phyloP scores from a whole-genome alignment of 768 basidiomycete species.

The Boletus tomentosulus region DNA sequence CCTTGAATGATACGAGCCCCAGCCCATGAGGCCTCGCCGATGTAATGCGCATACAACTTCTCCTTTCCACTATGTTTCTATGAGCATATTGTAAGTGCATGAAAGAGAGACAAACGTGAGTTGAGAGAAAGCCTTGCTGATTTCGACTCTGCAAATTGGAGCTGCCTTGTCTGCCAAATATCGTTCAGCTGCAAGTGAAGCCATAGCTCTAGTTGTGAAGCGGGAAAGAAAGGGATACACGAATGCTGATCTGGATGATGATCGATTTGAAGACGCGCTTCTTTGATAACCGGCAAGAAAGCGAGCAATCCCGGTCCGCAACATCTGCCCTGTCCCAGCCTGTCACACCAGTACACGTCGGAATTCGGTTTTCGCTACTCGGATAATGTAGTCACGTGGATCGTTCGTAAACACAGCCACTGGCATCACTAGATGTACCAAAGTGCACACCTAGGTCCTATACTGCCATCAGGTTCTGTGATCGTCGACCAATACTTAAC shows the following conservation, averaged over 20 bases:
- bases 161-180: conserved; percentile 73
- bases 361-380: conserved; percentile 8
- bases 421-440: too few species aligned
- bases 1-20: conserved; percentile 80
- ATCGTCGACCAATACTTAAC: too few species aligned
- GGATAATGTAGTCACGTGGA: neutral
- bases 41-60: conserved; percentile 73
- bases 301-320: conserved; percentile 5
- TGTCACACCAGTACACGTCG: conserved; percentile 1
- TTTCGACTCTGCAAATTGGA: conserved; percentile 71
- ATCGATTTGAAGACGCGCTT: conserved; percentile 11
- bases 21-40: conserved; percentile 75
- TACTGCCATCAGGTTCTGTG: too few species aligned
- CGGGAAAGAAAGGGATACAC: neutral
- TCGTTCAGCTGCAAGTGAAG: conserved; percentile 43
- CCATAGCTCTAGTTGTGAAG: conserved; percentile 26
- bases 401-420: neutral
- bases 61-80: conserved; percentile 54
- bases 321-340: neutral
- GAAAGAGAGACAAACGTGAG: conserved; percentile 44
- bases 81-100: neutral
- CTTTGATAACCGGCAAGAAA: conserved; percentile 12
- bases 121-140: conserved; percentile 64
- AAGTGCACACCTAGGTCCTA: too few species aligned
- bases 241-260: neutral